Base-by-base conservation (phyloP, 2,329 filamentous ascomycete genomes). In the Emergomyces pasteurianus region DNA sequence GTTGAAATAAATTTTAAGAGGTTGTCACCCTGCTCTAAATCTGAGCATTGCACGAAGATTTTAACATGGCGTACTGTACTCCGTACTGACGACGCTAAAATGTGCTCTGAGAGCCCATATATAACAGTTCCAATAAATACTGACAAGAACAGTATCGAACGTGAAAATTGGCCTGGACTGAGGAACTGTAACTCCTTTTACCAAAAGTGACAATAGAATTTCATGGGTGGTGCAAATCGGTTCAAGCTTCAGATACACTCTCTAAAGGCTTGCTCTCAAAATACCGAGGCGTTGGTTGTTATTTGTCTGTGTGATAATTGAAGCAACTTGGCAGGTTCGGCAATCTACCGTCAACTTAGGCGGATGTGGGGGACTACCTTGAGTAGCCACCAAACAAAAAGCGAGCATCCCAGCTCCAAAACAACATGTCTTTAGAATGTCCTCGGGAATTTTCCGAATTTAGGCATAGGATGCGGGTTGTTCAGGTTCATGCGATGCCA, bases 101-200 rank as follows among this genome's bases (percentile, higher is more conserved):
- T 81, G 64, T 72, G 77, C 7, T 79, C 79, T 1, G 80, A 83
- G 67, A 83, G 83, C 67, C n/a, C n/a, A n/a, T 74, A 80, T 26
- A 67, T 83, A 56, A 81, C 80, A 65, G 73, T 75, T 16, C 69
- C 68, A 46, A 61, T 52, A 82, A 67, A 78, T 80, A 62, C 75
- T 82, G 46, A 82, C 82, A 62, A 68, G 71, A 43, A 78, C 6
- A 70, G 70, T 28, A 77, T 82, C 38, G 77, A 81, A 63, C 69
- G 66, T n/a, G 28, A 70, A 76, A 3, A 68, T 83, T 6, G 78
- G 78, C 0, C 70, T 76, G 10, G 75, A 78, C 56, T 73, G 79
- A 60, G 80, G 80, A 0, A 79, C 79, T 31, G 78, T 83, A 3
- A 79, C 3, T 7, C 7, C 83, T 46, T 81, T 79, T 2, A 74